phyloP scores from a whole-genome alignment of 805 yeast species.

The Naumovozyma baii region DNA sequence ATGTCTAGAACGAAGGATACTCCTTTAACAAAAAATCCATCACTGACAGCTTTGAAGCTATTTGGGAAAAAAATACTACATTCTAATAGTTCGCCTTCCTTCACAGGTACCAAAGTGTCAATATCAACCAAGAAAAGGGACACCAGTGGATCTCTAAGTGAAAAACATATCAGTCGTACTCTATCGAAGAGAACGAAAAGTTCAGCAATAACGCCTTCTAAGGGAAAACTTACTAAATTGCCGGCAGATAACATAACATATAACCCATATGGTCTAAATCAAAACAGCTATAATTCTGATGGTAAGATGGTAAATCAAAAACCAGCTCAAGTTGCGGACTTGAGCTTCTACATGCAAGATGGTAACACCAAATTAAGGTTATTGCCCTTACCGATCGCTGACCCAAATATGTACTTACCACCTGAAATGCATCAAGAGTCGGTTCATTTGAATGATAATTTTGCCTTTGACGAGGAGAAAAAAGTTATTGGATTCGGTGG shows the following conservation, averaged over 20 bases:
- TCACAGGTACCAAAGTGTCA: background rate
- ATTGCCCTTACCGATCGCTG: conserved; percentile 51
- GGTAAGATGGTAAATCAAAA: conserved; percentile 1
- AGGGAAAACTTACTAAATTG: background rate
- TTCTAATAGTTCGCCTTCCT: background rate
- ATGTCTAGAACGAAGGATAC: background rate
- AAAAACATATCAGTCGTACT: background rate
- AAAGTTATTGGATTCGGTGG: conserved; percentile 65
- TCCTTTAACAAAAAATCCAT: conserved; percentile 1
- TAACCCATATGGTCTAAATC: conserved; percentile 50
- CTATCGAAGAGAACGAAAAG: conserved; percentile 1
- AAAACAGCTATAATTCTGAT: conserved; percentile 1
- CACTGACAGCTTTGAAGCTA: conserved; percentile 12
- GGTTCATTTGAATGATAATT: conserved; percentile 45
- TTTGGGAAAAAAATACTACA: conserved; percentile 10
- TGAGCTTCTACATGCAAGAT: conserved; percentile 27
- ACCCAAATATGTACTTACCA: conserved; percentile 60
- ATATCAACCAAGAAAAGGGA: background rate
- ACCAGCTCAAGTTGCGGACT: conserved; percentile 5
- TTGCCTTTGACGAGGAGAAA: conserved; percentile 36
- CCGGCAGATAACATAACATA: conserved; percentile 22
- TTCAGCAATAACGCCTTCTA: background rate
- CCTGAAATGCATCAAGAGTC: conserved; percentile 39
- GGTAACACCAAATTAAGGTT: conserved; percentile 35
- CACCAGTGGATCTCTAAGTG: background rate